Percentiles rank a stretch among this genome's conserved stretches.
phyloP scores from a whole-genome alignment of 352 stramenopile species.

The Thalassiosira allenii region DNA sequence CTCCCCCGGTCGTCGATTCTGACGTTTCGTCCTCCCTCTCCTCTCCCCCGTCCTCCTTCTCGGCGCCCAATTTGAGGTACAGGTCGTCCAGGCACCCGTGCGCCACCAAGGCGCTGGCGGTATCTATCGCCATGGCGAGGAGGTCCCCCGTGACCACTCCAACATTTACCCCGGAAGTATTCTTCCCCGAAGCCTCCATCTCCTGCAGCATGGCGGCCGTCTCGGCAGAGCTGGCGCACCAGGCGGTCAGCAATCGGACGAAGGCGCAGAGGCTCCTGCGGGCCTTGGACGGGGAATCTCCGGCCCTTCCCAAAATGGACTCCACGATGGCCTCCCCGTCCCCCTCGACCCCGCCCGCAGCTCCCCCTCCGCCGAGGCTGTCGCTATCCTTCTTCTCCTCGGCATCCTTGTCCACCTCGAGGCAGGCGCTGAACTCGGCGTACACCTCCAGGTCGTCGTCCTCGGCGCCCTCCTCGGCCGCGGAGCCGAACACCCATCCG shows the following conservation, averaged over 20 bases:
- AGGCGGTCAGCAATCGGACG: conserved; percentile 65
- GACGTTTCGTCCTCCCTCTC: background rate
- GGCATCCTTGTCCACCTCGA: conserved; percentile 32
- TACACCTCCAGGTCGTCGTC: conserved; percentile 68
- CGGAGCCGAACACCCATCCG: conserved; percentile 64
- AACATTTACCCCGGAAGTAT: background rate
- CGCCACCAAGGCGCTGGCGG: conserved; percentile 68
- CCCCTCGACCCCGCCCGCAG: conserved; percentile 4
- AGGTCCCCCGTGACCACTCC: conserved; percentile 47
- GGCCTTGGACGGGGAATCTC: conserved; percentile 66
- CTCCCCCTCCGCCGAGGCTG: background rate
- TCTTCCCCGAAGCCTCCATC: conserved; percentile 10
- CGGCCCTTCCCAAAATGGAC: conserved; percentile 59
- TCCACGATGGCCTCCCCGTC: conserved; percentile 50
- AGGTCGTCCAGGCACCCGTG: conserved; percentile 84
- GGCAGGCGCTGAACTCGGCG: conserved; percentile 41
- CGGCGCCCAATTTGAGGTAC: conserved; percentile 58
- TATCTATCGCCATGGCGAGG: conserved; percentile 65
- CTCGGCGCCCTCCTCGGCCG: conserved; percentile 23
- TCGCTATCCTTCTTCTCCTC: background rate
- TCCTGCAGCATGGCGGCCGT: conserved; percentile 31
- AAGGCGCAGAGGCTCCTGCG: conserved; percentile 61
- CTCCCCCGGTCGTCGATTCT: background rate
- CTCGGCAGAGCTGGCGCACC: conserved; percentile 61
- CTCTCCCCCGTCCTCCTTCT: conserved; percentile 1